Evolutionary conservation across 139 green algal species (phyloP).

Genomic region (Eudorina sp.): DNA sequence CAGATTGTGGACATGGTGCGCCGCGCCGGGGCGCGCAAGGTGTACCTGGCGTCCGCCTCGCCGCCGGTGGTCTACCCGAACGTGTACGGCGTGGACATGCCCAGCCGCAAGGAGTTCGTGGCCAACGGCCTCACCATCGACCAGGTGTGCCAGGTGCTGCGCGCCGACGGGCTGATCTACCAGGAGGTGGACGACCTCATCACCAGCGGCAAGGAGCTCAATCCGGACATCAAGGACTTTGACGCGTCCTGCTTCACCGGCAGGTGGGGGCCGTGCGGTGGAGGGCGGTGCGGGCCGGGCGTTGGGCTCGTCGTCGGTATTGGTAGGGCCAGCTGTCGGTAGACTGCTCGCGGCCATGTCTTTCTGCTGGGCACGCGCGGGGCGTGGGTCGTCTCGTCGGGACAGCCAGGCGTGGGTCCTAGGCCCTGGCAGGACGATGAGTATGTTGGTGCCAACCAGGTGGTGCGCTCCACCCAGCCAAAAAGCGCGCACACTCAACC

Average conservation of each 20-base stretch:
- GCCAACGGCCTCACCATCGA: constrained; percentile 86
- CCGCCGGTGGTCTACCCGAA: constrained; percentile 95
- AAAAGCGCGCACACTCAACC: too few species aligned
- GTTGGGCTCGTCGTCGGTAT: too few species aligned
- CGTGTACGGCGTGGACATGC: constrained; percentile 99
- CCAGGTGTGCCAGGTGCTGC: constrained; percentile 78
- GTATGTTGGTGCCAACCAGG: too few species aligned
- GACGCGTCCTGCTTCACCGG: constrained; percentile 96
- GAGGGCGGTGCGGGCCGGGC: not conserved
- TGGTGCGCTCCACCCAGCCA: too few species aligned
- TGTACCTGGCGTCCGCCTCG: constrained; percentile 96
- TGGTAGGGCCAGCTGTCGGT: too few species aligned
- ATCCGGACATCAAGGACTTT: constrained; percentile 89
- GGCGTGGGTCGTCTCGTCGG: too few species aligned
- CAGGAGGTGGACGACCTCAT: constrained; percentile 90
- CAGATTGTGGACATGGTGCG: constrained; percentile 98
- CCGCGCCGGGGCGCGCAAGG: constrained; percentile 89
- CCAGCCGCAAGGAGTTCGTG: constrained; percentile 94
- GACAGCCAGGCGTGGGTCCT: too few species aligned
- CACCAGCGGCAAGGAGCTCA: constrained; percentile 79
- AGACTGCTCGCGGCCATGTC: too few species aligned
- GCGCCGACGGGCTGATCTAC: constrained; percentile 95
- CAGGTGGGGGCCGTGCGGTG: constrained; percentile 66
- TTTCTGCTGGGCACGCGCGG: too few species aligned
- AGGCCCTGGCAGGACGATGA: too few species aligned